phyloP scores from a whole-genome alignment of 1,284 basidiomycete species.

The Apiotrichum brassicae region DNA sequence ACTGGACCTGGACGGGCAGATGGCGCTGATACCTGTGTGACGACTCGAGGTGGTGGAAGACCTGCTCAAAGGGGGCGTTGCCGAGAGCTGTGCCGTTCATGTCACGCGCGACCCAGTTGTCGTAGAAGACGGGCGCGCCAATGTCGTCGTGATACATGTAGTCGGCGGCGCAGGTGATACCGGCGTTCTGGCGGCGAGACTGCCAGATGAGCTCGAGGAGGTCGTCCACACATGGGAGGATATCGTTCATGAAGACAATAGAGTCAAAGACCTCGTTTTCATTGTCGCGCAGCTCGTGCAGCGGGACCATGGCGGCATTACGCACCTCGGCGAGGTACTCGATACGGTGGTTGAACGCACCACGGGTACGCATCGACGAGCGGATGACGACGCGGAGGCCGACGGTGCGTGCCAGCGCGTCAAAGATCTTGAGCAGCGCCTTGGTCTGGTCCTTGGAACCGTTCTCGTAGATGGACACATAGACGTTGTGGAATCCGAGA shows the following conservation, averaged over 20 bases:
- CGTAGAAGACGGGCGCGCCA: slow-evolving; percentile 86
- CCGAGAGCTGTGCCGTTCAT: slow-evolving; percentile 95
- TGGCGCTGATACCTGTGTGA: slow-evolving; percentile 77
- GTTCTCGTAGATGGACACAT: slow-evolving; percentile 95
- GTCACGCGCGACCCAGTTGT: slow-evolving; percentile 95
- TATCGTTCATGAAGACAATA: slow-evolving; percentile 97
- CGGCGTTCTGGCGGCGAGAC: slow-evolving; percentile 80
- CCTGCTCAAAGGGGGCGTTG: slow-evolving; percentile 86
- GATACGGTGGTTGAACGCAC: slow-evolving; percentile 96
- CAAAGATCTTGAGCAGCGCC: slow-evolving; percentile 83
- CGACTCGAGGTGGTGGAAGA: slow-evolving; percentile 76
- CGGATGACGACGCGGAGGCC: slow-evolving; percentile 86
- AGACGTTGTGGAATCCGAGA: slow-evolving; percentile 91
- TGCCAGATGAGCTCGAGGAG: slow-evolving; percentile 94
- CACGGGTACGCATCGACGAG: slow-evolving; percentile 79
- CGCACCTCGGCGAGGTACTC: slow-evolving; percentile 96
- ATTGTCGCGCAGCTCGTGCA: slow-evolving; percentile 82
- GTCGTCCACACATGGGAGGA: slow-evolving; percentile 91
- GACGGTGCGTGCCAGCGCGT: slow-evolving; percentile 76
- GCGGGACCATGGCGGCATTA: slow-evolving; percentile 84
- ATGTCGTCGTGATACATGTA: slow-evolving; percentile 97
- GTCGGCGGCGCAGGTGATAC: slow-evolving; percentile 91
- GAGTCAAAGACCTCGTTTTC: slow-evolving; percentile 88
- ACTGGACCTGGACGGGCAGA: slow-evolving; percentile 87
- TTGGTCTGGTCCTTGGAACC: slow-evolving; percentile 94